phyloP scores from a whole-genome alignment of 2,329 filamentous ascomycete genomes.

The Fusarium armeniacum region DNA sequence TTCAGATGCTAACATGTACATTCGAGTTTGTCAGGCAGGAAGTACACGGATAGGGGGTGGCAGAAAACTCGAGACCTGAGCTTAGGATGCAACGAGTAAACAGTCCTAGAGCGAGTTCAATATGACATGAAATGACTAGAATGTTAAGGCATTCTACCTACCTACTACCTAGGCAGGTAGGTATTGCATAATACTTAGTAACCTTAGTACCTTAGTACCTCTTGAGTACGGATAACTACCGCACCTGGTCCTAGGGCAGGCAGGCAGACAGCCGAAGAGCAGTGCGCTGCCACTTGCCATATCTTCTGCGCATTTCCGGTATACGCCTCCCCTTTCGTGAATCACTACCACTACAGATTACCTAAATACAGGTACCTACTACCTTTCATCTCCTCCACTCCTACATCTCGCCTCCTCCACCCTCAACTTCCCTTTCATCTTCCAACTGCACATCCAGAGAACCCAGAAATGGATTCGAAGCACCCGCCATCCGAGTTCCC shows the following conservation, averaged over 20 bases:
- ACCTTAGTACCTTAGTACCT: no score
- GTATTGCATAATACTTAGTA: no score
- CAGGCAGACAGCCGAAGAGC: background rate
- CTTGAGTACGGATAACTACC: no score
- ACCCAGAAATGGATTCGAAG: slow-evolving; percentile 19
- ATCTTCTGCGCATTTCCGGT: background rate
- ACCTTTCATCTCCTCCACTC: background rate
- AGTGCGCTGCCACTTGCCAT: background rate
- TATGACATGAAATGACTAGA: background rate
- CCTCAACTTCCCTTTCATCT: background rate
- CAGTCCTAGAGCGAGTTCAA: background rate
- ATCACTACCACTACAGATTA: slow-evolving; percentile 17
- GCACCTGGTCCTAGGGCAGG: no score
- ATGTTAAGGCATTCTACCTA: no score
- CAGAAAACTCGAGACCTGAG: background rate
- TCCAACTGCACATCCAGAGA: background rate
- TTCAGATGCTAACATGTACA: background rate
- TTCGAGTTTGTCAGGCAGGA: background rate
- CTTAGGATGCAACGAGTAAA: background rate
- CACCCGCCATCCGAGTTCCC: background rate
- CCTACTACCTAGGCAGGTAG: no score
- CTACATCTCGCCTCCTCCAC: background rate
- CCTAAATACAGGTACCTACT: no score
- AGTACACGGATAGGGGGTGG: background rate
- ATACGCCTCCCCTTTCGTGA: slow-evolving; percentile 8